These are phyloP conservation scores for Uncinocarpus reesii DNA, from an alignment of 2,329 filamentous ascomycete genomes.

Conservation along the genomic window DNA sequence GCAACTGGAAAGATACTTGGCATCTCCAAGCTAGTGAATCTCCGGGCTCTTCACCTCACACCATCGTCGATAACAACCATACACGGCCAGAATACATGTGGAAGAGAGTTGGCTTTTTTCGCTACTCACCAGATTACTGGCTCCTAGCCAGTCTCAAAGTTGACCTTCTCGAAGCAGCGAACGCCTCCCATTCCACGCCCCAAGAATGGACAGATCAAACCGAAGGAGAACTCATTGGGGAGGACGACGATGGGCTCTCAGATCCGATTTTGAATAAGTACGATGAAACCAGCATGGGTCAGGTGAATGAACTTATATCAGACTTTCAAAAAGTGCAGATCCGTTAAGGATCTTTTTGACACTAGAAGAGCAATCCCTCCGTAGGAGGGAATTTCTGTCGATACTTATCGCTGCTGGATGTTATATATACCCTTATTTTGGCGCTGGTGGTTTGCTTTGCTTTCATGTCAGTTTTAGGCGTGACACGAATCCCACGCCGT, in stretches of 20 bases:
- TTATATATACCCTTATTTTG: background rate
- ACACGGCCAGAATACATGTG: slow-evolving; percentile 3
- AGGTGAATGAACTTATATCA: slow-evolving; percentile 1
- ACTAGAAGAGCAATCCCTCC: too few relatives aligned
- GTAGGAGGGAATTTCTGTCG: background rate
- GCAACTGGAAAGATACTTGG: slow-evolving; percentile 3
- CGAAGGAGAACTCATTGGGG: background rate
- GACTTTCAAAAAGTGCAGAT: slow-evolving; percentile 3
- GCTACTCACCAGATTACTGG: slow-evolving; percentile 4
- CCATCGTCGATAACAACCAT: background rate
- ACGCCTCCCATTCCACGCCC: background rate
- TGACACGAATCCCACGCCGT: too few relatives aligned
- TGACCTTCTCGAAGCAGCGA: background rate
- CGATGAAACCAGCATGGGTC: slow-evolving; percentile 5
- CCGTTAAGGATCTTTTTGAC: background rate
- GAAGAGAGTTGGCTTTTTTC: slow-evolving; percentile 4
- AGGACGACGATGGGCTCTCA: background rate
- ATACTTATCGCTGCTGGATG: background rate
- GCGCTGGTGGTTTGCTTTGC: too few relatives aligned
- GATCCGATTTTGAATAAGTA: slow-evolving; percentile 4
- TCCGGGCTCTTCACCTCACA: background rate
- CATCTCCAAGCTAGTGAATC: slow-evolving; percentile 5
- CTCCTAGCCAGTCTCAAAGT: slow-evolving; percentile 3
- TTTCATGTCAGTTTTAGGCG: background rate
- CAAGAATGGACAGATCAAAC: background rate